Percentiles rank a stretch among this genome's conserved stretches.
Evolutionary conservation across 441 rosid species (phyloP).

Genomic region (Adansonia madagascariensis): DNA sequence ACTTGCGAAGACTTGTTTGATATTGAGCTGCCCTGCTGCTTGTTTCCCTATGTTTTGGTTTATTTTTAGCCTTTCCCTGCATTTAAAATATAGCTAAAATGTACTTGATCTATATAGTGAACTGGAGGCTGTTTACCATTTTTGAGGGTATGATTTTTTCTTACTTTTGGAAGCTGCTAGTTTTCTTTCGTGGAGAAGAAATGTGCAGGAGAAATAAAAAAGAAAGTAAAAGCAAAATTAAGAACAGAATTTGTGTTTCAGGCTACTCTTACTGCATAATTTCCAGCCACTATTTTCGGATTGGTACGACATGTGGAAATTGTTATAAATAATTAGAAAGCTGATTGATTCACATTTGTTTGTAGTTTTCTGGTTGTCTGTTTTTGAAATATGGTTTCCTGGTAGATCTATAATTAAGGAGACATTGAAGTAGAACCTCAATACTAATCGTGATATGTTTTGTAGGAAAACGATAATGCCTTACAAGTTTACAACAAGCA

Average conservation of each 20-base stretch:
- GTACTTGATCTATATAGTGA: background rate
- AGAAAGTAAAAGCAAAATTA: background rate
- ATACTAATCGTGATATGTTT: constrained; percentile 18
- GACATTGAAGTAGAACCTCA: constrained; percentile 10
- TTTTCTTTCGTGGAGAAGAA: background rate
- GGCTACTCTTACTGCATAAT: background rate
- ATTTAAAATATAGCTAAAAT: background rate
- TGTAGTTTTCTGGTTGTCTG: constrained; percentile 24
- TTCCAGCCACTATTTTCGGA: background rate
- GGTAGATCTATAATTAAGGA: background rate
- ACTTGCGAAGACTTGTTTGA: constrained; percentile 6
- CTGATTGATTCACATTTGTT: constrained; percentile 1
- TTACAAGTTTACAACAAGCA: constrained; percentile 28
- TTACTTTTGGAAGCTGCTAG: background rate
- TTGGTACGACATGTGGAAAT: background rate
- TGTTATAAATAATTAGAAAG: background rate
- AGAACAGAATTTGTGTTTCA: background rate
- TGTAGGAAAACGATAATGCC: constrained; percentile 13
- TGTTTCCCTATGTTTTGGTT: constrained; percentile 8
- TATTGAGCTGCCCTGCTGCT: background rate
- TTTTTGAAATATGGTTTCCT: constrained; percentile 20
- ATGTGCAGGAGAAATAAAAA: background rate
- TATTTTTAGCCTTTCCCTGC: background rate
- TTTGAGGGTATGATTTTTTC: background rate
- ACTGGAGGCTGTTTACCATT: background rate